A percentile compares a stretch with the other conserved stretches of the same genome.
These are phyloP conservation scores for Physaria fendleri DNA, from an alignment of 345 rosid species.

Conservation along the genomic window DNA sequence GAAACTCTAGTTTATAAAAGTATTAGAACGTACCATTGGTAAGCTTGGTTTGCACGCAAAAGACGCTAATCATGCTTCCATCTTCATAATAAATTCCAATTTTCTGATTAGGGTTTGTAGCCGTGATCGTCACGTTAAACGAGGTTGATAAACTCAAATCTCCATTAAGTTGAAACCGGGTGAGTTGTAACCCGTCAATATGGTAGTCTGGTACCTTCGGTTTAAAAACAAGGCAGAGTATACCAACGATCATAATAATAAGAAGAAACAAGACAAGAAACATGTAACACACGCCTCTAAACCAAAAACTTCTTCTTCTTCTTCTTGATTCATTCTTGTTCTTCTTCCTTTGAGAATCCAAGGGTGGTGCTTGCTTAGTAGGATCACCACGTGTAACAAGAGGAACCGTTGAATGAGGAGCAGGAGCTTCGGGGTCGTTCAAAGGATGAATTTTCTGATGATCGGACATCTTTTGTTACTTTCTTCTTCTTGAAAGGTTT, in stretches of 20 bases:
- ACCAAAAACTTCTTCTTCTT: constrained; percentile 50
- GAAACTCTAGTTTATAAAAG: too few species aligned
- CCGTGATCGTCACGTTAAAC: constrained; percentile 58
- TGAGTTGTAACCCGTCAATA: constrained; percentile 48
- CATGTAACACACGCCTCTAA: constrained; percentile 66
- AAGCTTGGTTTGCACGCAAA: constrained; percentile 43
- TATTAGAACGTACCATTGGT: constrained; percentile 40
- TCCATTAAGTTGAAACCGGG: constrained; percentile 37
- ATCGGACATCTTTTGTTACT: constrained; percentile 45
- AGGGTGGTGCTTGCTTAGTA: background rate
- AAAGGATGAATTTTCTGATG: constrained; percentile 62
- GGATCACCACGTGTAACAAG: too few species aligned
- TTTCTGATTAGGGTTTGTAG: constrained; percentile 63
- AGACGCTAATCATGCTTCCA: constrained; percentile 67
- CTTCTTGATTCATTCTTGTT: constrained; percentile 46
- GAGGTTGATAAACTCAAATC: constrained; percentile 47
- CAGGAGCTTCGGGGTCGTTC: constrained; percentile 47
- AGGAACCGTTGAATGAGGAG: too few species aligned
- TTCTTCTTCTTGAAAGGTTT: background rate
- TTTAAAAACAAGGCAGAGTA: constrained; percentile 61
- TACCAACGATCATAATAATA: constrained; percentile 37
- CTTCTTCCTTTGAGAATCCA: constrained; percentile 31
- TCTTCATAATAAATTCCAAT: constrained; percentile 78
- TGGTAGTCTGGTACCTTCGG: constrained; percentile 72
- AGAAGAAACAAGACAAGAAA: constrained; percentile 43